Evolutionary conservation across 1,139 yeast species (phyloP).

Genomic region (Suhomyces bokatorum): DNA sequence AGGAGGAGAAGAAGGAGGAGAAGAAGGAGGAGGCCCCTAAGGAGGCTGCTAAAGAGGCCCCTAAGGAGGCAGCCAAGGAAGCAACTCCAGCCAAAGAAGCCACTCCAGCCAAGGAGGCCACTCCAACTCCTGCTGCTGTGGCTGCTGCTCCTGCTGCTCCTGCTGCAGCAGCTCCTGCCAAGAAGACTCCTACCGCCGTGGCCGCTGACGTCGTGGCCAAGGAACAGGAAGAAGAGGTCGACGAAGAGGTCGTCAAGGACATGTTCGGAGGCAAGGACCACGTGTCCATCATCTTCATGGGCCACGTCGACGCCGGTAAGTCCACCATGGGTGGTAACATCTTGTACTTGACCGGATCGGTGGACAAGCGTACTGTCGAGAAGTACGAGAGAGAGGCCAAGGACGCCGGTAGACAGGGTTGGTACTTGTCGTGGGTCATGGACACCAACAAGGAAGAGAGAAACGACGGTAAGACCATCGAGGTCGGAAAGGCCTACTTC

Average conservation of each 20-base stretch:
- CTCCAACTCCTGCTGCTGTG: constrained; percentile 20
- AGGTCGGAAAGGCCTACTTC: constrained; percentile 95
- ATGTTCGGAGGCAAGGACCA: constrained; percentile 98
- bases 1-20: constrained; percentile 15
- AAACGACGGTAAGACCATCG: constrained; percentile 97
- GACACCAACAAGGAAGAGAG: constrained; percentile 99
- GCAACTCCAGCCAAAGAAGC: constrained; percentile 18
- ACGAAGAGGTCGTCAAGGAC: constrained; percentile 84
- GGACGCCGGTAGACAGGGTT: constrained; percentile 99
- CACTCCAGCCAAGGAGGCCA: constrained; percentile 19
- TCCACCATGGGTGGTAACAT: constrained; percentile 99
- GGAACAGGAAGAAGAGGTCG: constrained; percentile 84
- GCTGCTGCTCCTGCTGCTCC: constrained; percentile 16
- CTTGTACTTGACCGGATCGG: constrained; percentile 90
- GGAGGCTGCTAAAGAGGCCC: background rate
- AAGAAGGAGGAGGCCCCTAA: background rate
- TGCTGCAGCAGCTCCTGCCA: constrained; percentile 4
- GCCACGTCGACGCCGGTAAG: constrained; percentile 99
- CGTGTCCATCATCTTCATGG: constrained; percentile 95
- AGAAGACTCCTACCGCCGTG: constrained; percentile 25
- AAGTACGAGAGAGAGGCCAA: constrained; percentile 98
- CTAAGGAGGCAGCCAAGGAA: background rate
- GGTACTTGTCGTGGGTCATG: constrained; percentile 99
- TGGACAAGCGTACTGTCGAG: constrained; percentile 98
- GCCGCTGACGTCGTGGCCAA: constrained; percentile 54